Evolutionary conservation across 768 basidiomycete genomes (phyloP).

Genomic region (Krasilnikovozyma curviuscula): DNA sequence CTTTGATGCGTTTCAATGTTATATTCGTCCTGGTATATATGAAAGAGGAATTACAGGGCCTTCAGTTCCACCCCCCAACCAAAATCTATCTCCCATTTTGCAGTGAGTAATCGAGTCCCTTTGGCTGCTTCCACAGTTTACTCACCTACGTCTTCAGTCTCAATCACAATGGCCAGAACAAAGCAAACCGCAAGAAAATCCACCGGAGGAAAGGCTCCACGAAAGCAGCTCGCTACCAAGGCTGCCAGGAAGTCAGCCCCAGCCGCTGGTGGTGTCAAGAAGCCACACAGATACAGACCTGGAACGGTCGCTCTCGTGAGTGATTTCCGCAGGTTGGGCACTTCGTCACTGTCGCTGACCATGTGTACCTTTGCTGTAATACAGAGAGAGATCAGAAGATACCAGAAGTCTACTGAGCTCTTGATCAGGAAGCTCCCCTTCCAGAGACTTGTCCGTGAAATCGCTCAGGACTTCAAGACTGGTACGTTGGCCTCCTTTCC

Average conservation of each 20-base stretch:
- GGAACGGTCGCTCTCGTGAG: slow-evolving; percentile 31
- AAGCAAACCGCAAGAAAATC: slow-evolving; percentile 99
- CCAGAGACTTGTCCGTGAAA: slow-evolving; percentile 14
- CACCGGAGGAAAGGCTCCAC: slow-evolving; percentile 70
- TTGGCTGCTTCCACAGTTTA: too few relatives aligned
- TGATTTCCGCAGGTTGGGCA: too few relatives aligned
- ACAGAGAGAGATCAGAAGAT: slow-evolving; percentile 22
- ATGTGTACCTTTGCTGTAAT: too few relatives aligned
- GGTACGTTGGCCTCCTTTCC: too few relatives aligned
- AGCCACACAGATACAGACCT: slow-evolving; percentile 31
- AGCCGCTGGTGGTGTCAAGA: slow-evolving; percentile 28
- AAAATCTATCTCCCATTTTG: too few relatives aligned
- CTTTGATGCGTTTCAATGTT: too few relatives aligned
- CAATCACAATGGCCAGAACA: background rate
- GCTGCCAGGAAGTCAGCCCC: slow-evolving; percentile 39
- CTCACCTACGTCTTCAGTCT: too few relatives aligned
- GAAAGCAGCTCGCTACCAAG: slow-evolving; percentile 41
- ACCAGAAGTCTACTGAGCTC: slow-evolving; percentile 46
- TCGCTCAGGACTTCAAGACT: slow-evolving; percentile 19
- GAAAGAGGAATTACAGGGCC: too few relatives aligned
- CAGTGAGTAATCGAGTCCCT: too few relatives aligned
- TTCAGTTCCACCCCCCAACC: too few relatives aligned
- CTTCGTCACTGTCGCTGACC: too few relatives aligned
- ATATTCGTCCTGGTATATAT: too few relatives aligned
- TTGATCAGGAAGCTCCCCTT: slow-evolving; percentile 39